A percentile compares a stretch with the other conserved stretches of the same genome.
phyloP scores from a whole-genome alignment of 306 rosid species.

The Elaeagnus macrophylla region DNA sequence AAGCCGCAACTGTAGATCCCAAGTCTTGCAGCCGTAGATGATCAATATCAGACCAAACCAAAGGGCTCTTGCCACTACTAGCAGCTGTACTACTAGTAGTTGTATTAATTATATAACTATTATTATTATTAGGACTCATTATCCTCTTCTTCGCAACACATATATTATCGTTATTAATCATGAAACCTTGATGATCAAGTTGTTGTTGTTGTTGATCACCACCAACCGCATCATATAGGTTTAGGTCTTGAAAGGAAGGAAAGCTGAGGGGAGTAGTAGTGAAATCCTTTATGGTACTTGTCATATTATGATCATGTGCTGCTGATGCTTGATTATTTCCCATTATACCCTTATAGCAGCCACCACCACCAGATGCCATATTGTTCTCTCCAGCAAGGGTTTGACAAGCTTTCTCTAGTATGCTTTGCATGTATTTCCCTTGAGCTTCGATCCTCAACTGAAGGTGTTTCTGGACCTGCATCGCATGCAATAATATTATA shows the following conservation, averaged over 20 bases:
- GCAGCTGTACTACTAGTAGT: conserved; percentile 24
- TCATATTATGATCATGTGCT: conserved; percentile 32
- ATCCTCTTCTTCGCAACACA: conserved; percentile 65
- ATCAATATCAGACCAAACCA: conserved; percentile 79
- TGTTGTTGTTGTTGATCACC: conserved; percentile 54
- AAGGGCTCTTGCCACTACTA: conserved; percentile 67
- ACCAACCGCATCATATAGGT: conserved; percentile 67
- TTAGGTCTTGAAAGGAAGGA: conserved; percentile 85
- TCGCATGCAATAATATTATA: too few species aligned
- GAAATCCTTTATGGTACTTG: conserved; percentile 63
- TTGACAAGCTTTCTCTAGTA: conserved; percentile 95
- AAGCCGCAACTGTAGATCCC: conserved; percentile 66
- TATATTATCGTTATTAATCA: conserved; percentile 19
- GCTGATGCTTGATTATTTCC: conserved; percentile 14
- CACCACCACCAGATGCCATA: conserved; percentile 39
- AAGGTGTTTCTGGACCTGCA: conserved; percentile 88
- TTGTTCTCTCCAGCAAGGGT: conserved; percentile 91
- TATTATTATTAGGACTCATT: conserved; percentile 32
- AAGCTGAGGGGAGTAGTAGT: conserved; percentile 58
- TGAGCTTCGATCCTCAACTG: conserved; percentile 97
- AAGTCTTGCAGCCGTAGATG: conserved; percentile 76
- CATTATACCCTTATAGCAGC: conserved; percentile 36
- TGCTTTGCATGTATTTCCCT: conserved; percentile 99
- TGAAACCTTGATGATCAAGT: conserved; percentile 44
- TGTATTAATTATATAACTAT: conserved; percentile 20